Percentiles rank a stretch among this genome's conserved stretches.
Evolutionary conservation across 257 asterid genomes (phyloP).

Genomic region (Nyctanthes arbortristis): DNA sequence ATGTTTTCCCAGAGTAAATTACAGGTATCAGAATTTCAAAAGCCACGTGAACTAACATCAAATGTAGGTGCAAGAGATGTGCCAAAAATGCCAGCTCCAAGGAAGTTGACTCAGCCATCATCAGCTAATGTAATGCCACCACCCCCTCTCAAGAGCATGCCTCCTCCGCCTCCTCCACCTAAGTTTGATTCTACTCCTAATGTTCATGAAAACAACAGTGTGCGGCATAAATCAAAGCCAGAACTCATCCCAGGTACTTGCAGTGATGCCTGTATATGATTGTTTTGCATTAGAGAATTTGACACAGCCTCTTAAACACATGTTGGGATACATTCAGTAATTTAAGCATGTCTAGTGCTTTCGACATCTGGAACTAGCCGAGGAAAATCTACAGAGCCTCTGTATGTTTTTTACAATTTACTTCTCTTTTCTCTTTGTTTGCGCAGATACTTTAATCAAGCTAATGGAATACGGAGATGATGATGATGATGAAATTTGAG

Average conservation of each 20-base stretch:
- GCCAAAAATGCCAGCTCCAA: constrained; percentile 35
- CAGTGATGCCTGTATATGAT: neutral
- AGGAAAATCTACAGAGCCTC: neutral
- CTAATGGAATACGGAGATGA: constrained; percentile 96
- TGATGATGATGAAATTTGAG: constrained; percentile 36
- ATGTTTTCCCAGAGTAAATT: constrained; percentile 52
- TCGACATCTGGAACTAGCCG: neutral
- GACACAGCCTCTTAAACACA: neutral
- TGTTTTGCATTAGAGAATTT: neutral
- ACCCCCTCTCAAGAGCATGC: constrained; percentile 44
- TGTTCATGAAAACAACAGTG: constrained; percentile 32
- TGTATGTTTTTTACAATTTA: neutral
- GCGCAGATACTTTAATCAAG: constrained; percentile 73
- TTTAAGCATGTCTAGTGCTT: neutral
- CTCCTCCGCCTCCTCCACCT: constrained; percentile 59
- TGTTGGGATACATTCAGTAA: neutral
- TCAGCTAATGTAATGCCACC: constrained; percentile 40
- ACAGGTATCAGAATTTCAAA: constrained; percentile 72
- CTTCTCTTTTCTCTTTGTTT: neutral
- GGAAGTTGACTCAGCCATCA: constrained; percentile 40
- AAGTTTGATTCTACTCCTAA: constrained; percentile 48
- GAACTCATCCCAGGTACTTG: constrained; percentile 69
- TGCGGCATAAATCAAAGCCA: constrained; percentile 30
- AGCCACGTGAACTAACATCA: constrained; percentile 68
- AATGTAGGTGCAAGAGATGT: constrained; percentile 58